Evolutionary conservation across 768 basidiomycete species (phyloP), one percentile per base, ranked within the genome.

Genomic region (Suillus plorans): DNA sequence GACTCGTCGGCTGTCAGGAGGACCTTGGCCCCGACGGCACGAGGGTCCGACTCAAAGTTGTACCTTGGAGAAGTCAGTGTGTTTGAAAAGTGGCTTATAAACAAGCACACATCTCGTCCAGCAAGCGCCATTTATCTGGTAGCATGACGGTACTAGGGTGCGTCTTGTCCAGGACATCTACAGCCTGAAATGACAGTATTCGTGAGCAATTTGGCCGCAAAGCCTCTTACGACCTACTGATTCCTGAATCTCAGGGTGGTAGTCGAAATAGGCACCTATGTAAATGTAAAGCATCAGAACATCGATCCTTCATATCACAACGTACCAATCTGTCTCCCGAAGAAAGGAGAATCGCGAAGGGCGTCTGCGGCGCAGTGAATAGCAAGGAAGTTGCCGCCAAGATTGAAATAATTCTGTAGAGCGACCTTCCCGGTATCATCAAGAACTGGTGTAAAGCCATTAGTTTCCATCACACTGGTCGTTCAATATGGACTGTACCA

Each of bases 31-130:
- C 89, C 90, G 3, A 89, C 68, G 0, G 71, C 71, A 60, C 90
- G 81, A 37, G 91, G 91, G 72, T 93, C 89, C 5, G 86, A 87
- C 64, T 87, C 81, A 73, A 90, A 92, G 68, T 89, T 86, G 71
- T 92, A 92, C 78, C 86, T 89, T 63, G 55, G 47, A 74, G 14
- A 5, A 60, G 49, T 60, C 10, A 66, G 52, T 18, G 16, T 72
- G 34, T 72, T 36, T 6, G 68, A 66, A 14, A 63, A 2, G 14
- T 6, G 36, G 5, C n/a, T 12, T 12, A 14, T 22, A 37, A 59
- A 59, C 25, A 20, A 16, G 63, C 81, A 74, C 76, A 89, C 86
- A 87, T 86, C 73, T 89, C 88, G 67, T 89, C 87, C 55, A 78
- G 71, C 34, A 88, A 77, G 37, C 70, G 78, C 88, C 88, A 89